phyloP scores from a whole-genome alignment of 257 asterid genomes.

The Nicotiana attenuata region DNA sequence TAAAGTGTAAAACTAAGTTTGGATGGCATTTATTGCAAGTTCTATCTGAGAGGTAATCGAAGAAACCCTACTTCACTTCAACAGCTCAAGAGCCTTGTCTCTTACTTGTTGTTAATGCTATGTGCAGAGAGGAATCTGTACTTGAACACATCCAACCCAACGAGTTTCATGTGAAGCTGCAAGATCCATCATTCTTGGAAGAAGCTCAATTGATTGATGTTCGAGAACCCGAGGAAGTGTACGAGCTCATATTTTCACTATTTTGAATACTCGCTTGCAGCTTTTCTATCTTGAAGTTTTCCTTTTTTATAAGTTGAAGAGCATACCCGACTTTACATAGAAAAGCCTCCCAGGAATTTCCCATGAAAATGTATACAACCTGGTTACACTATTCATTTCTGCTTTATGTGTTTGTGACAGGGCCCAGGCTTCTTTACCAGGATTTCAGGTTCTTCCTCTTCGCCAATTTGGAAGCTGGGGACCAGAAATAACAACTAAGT shows the following conservation, averaged over 20 bases:
- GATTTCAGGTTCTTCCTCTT: conserved; percentile 87
- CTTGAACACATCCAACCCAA: conserved; percentile 66
- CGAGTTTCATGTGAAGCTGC: conserved; percentile 79
- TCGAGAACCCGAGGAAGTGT: conserved; percentile 99
- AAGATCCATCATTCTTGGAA: conserved; percentile 70
- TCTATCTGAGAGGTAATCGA: conserved; percentile 76
- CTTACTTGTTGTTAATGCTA: conserved; percentile 22
- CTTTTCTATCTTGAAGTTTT: not conserved
- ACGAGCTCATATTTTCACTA: conserved; percentile 23
- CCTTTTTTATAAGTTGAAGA: not conserved
- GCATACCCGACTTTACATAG: not conserved
- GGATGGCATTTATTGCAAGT: conserved; percentile 99
- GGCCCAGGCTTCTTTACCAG: conserved; percentile 71
- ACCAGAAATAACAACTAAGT: conserved; percentile 64
- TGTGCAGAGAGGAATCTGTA: conserved; percentile 60
- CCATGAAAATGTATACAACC: not conserved
- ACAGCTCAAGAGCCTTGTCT: conserved; percentile 14
- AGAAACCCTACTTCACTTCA: not conserved
- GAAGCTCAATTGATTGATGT: conserved; percentile 94
- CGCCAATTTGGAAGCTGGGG: conserved; percentile 94
- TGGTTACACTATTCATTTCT: not conserved
- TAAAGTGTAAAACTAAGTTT: conserved; percentile 78
- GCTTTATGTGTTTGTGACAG: conserved; percentile 34
- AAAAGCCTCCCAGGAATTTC: not conserved
- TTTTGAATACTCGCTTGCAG: not conserved